These are phyloP conservation scores for Citrus inodora DNA, from an alignment of 345 rosid species.

Conservation along the genomic window DNA sequence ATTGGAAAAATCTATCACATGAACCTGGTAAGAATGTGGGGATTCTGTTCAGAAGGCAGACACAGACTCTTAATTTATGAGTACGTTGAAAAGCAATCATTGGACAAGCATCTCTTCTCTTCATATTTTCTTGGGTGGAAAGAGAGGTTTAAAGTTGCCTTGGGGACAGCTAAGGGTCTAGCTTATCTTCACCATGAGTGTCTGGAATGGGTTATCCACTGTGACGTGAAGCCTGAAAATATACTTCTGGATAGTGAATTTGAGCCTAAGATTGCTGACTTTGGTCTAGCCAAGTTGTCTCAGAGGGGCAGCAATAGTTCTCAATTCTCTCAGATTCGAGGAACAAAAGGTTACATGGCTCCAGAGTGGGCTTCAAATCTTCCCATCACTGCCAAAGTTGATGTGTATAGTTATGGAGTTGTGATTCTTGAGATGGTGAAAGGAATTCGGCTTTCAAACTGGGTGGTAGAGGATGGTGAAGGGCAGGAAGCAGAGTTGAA, in stretches of 20 bases:
- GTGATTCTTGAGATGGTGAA: conserved; percentile 42
- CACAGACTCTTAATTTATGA: conserved; percentile 51
- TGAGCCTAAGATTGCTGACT: conserved; percentile 52
- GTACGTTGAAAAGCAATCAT: conserved; percentile 38
- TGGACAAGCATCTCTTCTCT: conserved; percentile 46
- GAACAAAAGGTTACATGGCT: conserved; percentile 43
- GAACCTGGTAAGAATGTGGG: conserved; percentile 53
- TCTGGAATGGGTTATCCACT: conserved; percentile 54
- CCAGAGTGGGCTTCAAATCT: conserved; percentile 39
- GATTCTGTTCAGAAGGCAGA: conserved; percentile 43
- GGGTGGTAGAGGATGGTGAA: conserved; percentile 8
- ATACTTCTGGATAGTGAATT: conserved; percentile 44
- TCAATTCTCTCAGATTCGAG: conserved; percentile 28
- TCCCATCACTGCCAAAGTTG: conserved; percentile 39
- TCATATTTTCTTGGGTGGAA: conserved; percentile 37
- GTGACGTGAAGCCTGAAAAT: conserved; percentile 65
- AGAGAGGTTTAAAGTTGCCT: conserved; percentile 46
- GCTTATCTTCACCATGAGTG: conserved; percentile 66
- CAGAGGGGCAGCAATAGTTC: conserved; percentile 15
- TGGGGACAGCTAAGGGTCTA: conserved; percentile 55
- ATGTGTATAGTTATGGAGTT: conserved; percentile 41
- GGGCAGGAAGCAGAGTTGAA: conserved; percentile 33
- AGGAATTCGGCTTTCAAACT: conserved; percentile 33
- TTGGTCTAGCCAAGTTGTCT: conserved; percentile 48
- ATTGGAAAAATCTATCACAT: conserved; percentile 51